Conservation (phyloP, 345 rosid species). For the Cochlearia excelsa region DNA sequence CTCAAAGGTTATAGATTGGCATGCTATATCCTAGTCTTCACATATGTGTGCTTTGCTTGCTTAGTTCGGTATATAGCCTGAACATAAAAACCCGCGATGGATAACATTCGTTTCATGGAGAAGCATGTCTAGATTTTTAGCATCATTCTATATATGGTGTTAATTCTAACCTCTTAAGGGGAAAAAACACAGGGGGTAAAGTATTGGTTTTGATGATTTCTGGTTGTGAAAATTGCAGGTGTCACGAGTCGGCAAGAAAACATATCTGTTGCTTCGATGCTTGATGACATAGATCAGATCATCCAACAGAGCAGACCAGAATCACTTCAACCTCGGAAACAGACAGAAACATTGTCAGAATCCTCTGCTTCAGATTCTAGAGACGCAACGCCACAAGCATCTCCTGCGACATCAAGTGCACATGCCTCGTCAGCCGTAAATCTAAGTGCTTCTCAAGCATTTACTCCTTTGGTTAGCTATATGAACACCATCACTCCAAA, state of each 20-base stretch:
- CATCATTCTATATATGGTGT: background rate
- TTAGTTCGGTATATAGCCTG: background rate
- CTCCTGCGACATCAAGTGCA: conserved; percentile 31
- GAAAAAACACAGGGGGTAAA: background rate
- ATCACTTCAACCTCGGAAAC: conserved; percentile 3
- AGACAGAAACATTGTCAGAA: conserved; percentile 23
- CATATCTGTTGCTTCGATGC: conserved; percentile 27
- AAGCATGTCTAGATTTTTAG: conserved; percentile 1
- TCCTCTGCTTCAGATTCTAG: conserved; percentile 28
- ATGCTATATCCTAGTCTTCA: background rate
- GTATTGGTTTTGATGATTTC: conserved; percentile 20
- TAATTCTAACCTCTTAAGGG: background rate
- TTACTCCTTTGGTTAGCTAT: conserved; percentile 24
- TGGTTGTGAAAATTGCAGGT: conserved; percentile 40
- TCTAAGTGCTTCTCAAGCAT: conserved; percentile 28
- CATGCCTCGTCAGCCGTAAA: conserved; percentile 38
- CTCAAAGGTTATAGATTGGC: no score
- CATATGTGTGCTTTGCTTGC: background rate
- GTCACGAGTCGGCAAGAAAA: conserved; percentile 28
- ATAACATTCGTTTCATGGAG: background rate
- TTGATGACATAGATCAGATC: conserved; percentile 17
- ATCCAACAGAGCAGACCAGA: conserved; percentile 29
- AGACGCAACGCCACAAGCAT: conserved; percentile 22
- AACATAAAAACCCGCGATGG: conserved; percentile 6
- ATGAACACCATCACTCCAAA: conserved; percentile 40